Base-by-base conservation (phyloP, 2,329 filamentous ascomycete genomes). In the Sporothrix pseudoabietina region DNA sequence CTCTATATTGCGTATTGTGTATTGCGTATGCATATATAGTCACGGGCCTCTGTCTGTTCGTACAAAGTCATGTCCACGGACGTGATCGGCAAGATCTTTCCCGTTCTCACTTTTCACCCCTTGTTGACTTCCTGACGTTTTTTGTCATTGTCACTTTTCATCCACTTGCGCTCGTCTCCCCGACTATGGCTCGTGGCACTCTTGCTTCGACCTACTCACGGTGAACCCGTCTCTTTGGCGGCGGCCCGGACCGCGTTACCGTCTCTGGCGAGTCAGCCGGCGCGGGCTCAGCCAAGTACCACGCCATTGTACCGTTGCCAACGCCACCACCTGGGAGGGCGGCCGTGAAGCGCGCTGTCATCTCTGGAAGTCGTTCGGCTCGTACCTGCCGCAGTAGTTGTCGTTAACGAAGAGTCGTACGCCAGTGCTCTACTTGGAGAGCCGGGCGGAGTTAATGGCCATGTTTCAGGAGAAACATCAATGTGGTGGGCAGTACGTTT, bases 261-360 rank as follows among this genome's bases (percentile, higher is more conserved):
- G 83, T 89, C 22, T 84, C 84, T 73, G 88, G 88, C 0, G 85
- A 87, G 74, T 86, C 84, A 10, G 87, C 88, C 0, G 88, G 88
- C 1, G 87, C 81, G 0, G 86, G 85, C 0, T 81, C 80, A 12
- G 84, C 87, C 4, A 82, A 86, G 72, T 81, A 84, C n/a, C 83
- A 74, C 41, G 39, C 73, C 7, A 44, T 76, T 47, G 74, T 71
- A 77, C 75, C 0, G 66, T 83, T 32, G 81, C 81, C 16, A 78
- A 85, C 78, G 83, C 82, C 22, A 80, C 80, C 63, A 78, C 78
- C 0, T 85, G 84, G 84, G 84, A 85, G 72, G 83, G 80, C 8
- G 82, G 82, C 0, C 78, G 84, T 26, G 84, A 82, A 0, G 73
- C 74, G 39, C 77, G 83, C 71, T 85, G 83, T 74, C 81, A 82